Evolutionary conservation across 2,329 filamentous ascomycete species (phyloP).

Genomic region (Paecilomyces formosus): DNA sequence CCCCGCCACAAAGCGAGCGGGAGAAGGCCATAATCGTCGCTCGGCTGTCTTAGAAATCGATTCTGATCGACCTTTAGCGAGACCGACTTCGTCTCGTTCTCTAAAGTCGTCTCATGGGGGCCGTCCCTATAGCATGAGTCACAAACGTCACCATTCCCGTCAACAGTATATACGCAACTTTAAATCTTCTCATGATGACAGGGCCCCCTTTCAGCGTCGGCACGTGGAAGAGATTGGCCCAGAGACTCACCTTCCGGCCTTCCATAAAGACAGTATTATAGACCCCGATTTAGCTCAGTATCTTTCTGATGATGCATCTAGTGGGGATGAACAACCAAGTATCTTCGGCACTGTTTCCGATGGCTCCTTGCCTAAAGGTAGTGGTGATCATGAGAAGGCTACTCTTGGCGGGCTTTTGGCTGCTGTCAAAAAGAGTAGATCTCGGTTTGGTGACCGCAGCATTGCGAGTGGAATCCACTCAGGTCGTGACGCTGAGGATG

Average conservation of each 20-base stretch:
- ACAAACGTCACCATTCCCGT: conserved; percentile 81
- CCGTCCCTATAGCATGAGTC: conserved; percentile 70
- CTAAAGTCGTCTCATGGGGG: conserved; percentile 64
- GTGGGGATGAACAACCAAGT: conserved; percentile 83
- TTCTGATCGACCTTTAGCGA: conserved; percentile 63
- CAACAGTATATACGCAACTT: conserved; percentile 74
- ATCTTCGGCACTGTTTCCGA: conserved; percentile 69
- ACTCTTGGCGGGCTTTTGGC: conserved; percentile 66
- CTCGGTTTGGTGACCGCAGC: conserved; percentile 65
- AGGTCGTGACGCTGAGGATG: conserved; percentile 56
- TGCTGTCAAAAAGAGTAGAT: conserved; percentile 67
- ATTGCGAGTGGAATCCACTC: conserved; percentile 62
- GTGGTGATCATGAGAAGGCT: conserved; percentile 64
- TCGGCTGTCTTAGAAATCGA: conserved; percentile 90
- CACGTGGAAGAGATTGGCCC: conserved; percentile 58
- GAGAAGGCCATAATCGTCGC: conserved; percentile 71
- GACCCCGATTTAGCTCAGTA: conserved; percentile 93
- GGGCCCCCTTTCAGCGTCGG: conserved; percentile 79
- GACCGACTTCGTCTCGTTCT: conserved; percentile 91
- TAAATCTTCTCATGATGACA: conserved; percentile 65
- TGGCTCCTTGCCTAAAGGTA: conserved; percentile 55
- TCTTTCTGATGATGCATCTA: conserved; percentile 90
- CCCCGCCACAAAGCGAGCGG: conserved; percentile 56
- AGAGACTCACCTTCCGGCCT: conserved; percentile 70
- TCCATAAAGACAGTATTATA: conserved; percentile 97